Conservation (phyloP, 352 stramenopile genomes). For the Phytophthora foliorum region DNA sequence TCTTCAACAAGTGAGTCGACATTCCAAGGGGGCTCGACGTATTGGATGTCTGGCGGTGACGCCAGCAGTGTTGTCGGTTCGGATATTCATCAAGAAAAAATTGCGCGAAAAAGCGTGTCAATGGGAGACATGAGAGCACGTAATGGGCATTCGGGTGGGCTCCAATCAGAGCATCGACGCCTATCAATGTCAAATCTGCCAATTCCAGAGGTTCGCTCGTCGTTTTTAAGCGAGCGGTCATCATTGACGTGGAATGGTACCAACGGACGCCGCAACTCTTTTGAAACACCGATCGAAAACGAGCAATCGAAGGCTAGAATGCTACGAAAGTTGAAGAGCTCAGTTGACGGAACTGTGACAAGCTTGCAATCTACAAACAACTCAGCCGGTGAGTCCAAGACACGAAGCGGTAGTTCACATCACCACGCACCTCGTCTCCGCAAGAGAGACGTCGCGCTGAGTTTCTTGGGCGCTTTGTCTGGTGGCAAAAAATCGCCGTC, state of each 20-base stretch:
- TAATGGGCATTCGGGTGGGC: slow-evolving; percentile 4
- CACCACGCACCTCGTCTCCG: slow-evolving; percentile 43
- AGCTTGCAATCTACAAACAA: slow-evolving; percentile 23
- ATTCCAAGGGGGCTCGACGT: slow-evolving; percentile 25
- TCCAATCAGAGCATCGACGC: slow-evolving; percentile 25
- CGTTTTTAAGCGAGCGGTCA: slow-evolving; percentile 43
- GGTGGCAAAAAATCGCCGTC: slow-evolving; percentile 31
- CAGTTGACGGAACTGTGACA: slow-evolving; percentile 26
- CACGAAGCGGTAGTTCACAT: slow-evolving; percentile 22
- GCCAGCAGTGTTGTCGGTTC: slow-evolving; percentile 14
- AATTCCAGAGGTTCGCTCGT: slow-evolving; percentile 46
- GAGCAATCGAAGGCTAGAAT: slow-evolving; percentile 70
- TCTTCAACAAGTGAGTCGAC: slow-evolving; percentile 53
- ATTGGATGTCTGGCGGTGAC: slow-evolving; percentile 20
- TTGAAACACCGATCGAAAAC: slow-evolving; percentile 66
- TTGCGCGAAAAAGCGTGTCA: slow-evolving; percentile 29
- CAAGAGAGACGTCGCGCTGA: slow-evolving; percentile 77
- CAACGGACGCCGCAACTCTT: slow-evolving; percentile 54
- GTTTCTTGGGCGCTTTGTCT: slow-evolving; percentile 44
- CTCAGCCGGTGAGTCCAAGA: slow-evolving; percentile 20
- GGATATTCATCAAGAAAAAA: slow-evolving; percentile 23
- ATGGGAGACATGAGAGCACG: slow-evolving; percentile 20
- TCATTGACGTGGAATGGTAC: slow-evolving; percentile 39
- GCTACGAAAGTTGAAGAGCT: slow-evolving; percentile 73
- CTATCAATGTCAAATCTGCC: slow-evolving; percentile 46